Percentiles rank a stretch among this genome's conserved stretches.
These are phyloP conservation scores for Tagetes erecta DNA, from an alignment of 129 eudicot species.

Conservation along the genomic window DNA sequence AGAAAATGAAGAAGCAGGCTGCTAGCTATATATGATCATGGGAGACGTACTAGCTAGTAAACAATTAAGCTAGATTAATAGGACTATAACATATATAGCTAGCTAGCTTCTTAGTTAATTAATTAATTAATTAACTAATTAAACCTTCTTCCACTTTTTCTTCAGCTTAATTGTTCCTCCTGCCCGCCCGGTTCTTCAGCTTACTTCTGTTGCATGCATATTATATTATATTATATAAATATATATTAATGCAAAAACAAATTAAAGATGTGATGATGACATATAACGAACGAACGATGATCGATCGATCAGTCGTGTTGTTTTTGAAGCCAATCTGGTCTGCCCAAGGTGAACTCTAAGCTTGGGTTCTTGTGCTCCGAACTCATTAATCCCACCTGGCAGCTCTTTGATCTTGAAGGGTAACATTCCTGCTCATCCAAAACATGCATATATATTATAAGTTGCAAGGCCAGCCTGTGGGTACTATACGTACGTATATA, in stretches of 20 bases:
- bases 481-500: too few species aligned
- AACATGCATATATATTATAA: too few species aligned
- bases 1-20: constrained; percentile 39
- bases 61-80: too few species aligned
- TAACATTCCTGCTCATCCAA: constrained; percentile 49
- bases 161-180: constrained; percentile 13
- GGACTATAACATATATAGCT: too few species aligned
- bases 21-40: not conserved
- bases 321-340: constrained; percentile 60
- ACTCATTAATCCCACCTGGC: constrained; percentile 34
- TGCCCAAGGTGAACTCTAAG: constrained; percentile 81
- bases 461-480: too few species aligned
- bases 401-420: constrained; percentile 42
- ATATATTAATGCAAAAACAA: constrained; percentile 10
- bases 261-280: too few species aligned
- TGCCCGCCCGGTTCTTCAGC: constrained; percentile 10
- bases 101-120: too few species aligned
- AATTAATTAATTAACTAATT: not conserved
- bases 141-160: constrained; percentile 36
- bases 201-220: constrained; percentile 27
- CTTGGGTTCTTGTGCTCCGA: constrained; percentile 60
- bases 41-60: too few species aligned
- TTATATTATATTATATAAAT: too few species aligned
- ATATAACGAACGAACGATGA: not conserved
- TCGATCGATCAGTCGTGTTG: constrained; percentile 34